phyloP scores from a whole-genome alignment of 1,284 basidiomycete genomes.

The Calocybe gambosa region DNA sequence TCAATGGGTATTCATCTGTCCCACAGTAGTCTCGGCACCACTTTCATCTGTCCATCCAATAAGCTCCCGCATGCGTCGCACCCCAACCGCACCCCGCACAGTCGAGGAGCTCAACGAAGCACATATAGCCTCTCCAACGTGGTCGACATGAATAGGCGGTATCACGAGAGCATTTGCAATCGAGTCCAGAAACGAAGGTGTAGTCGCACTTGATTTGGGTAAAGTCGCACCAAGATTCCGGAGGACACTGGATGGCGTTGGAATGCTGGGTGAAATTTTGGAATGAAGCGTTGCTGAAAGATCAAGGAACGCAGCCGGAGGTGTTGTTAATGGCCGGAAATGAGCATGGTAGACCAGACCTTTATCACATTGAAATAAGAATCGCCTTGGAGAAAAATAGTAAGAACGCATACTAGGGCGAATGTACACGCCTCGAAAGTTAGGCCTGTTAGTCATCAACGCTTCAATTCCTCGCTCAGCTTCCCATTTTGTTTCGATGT shows the following conservation, averaged over 20 bases:
- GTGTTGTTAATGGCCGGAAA: slow-evolving; percentile 80
- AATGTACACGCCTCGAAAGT: slow-evolving; percentile 68
- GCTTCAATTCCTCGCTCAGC: slow-evolving; percentile 69
- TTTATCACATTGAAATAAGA: slow-evolving; percentile 22
- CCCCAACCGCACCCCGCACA: slow-evolving; percentile 68
- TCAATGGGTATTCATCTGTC: slow-evolving; percentile 3
- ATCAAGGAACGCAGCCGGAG: slow-evolving; percentile 81
- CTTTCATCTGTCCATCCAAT: slow-evolving; percentile 50
- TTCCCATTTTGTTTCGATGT: slow-evolving; percentile 87
- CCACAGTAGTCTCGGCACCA: slow-evolving; percentile 4
- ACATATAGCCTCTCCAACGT: slow-evolving; percentile 84
- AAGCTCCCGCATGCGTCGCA: slow-evolving; percentile 68
- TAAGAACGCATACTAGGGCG: slow-evolving; percentile 66
- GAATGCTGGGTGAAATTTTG: slow-evolving; percentile 48
- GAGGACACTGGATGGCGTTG: slow-evolving; percentile 58
- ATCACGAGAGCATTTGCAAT: slow-evolving; percentile 74
- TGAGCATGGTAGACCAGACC: slow-evolving; percentile 97
- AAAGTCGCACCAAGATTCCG: slow-evolving; percentile 40
- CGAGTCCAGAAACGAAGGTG: slow-evolving; percentile 52
- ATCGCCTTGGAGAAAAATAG: neutral
- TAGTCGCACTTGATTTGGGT: slow-evolving; percentile 15
- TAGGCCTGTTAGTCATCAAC: slow-evolving; percentile 35
- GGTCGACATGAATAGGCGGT: slow-evolving; percentile 93
- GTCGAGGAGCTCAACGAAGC: slow-evolving; percentile 44
- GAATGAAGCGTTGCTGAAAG: slow-evolving; percentile 66